Evolutionary conservation across 1,284 basidiomycete genomes (phyloP), one percentile per base, ranked within the genome.

Genomic region (Pisolithus thermaeus): DNA sequence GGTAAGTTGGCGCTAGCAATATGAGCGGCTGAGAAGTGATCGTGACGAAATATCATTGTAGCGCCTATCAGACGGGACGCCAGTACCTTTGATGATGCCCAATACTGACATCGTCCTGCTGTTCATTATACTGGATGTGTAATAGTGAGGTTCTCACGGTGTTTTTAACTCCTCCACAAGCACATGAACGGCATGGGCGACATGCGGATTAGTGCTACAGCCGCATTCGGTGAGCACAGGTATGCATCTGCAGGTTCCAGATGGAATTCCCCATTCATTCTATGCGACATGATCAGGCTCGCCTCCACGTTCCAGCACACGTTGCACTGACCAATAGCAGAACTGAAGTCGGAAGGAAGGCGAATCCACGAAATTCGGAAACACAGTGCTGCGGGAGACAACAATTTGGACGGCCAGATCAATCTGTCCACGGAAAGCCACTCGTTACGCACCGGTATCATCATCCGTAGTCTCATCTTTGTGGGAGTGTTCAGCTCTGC

Each of bases 91-190:
- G 12, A 41, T 9, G 16, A n/a, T 43, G 86, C 86, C 85, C 90
- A 64, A 94, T 93, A 66, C 94, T 92, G 70, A 94, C 92, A 4
- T 90, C 91, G 61, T 94, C 91, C 36, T 94, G n/a, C n/a, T n/a
- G 76, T 1, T 20, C 18, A 83, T 90, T 87, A 51, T 35, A 37
- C 37, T 23, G 35, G 22, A 23, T 52, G 54, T 18, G 7, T 22
- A 11, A 36, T 38, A 14, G 22, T 50, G 11, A 18, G 53, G 28
- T 46, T 56, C 76, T 58, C 60, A 85, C 87, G 87, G 69, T 92
- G 90, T 53, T 90, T n/a, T 73, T 47, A 92, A 70, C 4, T 91
- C 90, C 85, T 56, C 32, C 35, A 51, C 38, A 9, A 30, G 28
- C 51, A 49, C 20, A 30, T 47, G 61, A 28, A 36, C 47, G 51